Base-by-base conservation (phyloP, 2,329 filamentous ascomycete species). In the Emergomyces africanus region DNA sequence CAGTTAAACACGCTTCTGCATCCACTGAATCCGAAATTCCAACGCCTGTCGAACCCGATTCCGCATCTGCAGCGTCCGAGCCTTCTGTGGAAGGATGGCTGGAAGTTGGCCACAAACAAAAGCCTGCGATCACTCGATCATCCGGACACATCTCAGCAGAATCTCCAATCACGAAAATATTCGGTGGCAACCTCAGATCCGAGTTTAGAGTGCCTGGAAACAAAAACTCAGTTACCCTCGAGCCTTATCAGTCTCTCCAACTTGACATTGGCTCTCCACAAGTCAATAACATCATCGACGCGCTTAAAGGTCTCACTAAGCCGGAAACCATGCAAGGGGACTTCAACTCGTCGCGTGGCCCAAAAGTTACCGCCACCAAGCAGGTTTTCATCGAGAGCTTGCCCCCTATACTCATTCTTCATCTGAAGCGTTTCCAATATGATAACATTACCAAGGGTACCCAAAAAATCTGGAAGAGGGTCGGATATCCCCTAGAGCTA, bases 381-480 rank as follows among this genome's bases (percentile, higher is more conserved):
- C 94, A 97, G 72, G 86, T 96, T 2, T 90, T 95, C 66, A 95
- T 99, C 63, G 92, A 97, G 67, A 89, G 85, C 1, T 78, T 97
- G 18, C 94, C 94, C 0, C 89, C 90, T 0, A 89, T 97, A 3
- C 81, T 99, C 14, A 95, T 97, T 58, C 81, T 99, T 9, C 94
- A 99, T 69, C 80, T 99, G 48, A 99, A 99, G 77, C 89, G 94
- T 50, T 99, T 99, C 79, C 90, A 96, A 67, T 97, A 96, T 67
- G 90, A 97, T 67, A 89, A 85, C 62, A 83, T 86, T 60, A 88
- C 86, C 6, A 78, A 78, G 50, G 90, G 90, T 28, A 95, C 90
- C 0, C 87, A 96, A 68, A 99, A 99, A 79, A 95, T 97, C 64
- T 96, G 92, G 89, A 99, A 97, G 78, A 95, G 92, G 77, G 81